phyloP scores from a whole-genome alignment of 371 early-diverging fungal species.

The Mucor circinelloides region DNA sequence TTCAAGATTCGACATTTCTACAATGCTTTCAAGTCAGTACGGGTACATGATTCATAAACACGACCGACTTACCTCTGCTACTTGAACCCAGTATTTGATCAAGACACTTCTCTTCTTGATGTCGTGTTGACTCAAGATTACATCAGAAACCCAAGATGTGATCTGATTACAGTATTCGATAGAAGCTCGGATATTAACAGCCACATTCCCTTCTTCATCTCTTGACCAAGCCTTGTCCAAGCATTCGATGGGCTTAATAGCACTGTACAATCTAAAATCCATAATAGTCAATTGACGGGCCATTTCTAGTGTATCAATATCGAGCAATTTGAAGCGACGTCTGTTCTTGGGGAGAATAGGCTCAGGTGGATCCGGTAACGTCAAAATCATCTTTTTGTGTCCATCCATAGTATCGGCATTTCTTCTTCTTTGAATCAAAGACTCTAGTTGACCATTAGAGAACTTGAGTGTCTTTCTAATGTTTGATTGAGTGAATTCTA shows the following conservation, averaged over 20 bases:
- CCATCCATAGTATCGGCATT: conserved; percentile 31
- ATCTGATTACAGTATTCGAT: conserved; percentile 72
- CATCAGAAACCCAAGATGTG: conserved; percentile 85
- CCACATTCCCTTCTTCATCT: conserved; percentile 32
- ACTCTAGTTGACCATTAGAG: conserved; percentile 67
- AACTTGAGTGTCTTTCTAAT: conserved; percentile 67
- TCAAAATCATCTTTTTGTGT: conserved; percentile 67
- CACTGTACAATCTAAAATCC: conserved; percentile 76
- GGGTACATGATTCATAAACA: neutral
- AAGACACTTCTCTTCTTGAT: conserved; percentile 72
- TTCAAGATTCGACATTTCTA: conserved; percentile 73
- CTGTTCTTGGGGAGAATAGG: conserved; percentile 72
- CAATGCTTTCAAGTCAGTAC: neutral
- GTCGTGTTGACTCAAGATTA: conserved; percentile 79
- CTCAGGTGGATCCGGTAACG: conserved; percentile 61
- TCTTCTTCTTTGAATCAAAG: conserved; percentile 64
- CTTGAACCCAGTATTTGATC: conserved; percentile 82
- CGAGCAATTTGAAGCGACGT: conserved; percentile 70
- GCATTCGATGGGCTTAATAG: conserved; percentile 84
- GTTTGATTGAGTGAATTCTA: conserved; percentile 69
- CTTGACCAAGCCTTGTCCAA: conserved; percentile 88
- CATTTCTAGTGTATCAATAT: conserved; percentile 89
- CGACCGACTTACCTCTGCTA: conserved; percentile 63
- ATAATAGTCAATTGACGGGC: conserved; percentile 94
- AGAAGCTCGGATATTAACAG: conserved; percentile 71